Evolutionary conservation across 2,329 filamentous ascomycete genomes (phyloP).

Genomic region (Fusarium sambucinum): DNA sequence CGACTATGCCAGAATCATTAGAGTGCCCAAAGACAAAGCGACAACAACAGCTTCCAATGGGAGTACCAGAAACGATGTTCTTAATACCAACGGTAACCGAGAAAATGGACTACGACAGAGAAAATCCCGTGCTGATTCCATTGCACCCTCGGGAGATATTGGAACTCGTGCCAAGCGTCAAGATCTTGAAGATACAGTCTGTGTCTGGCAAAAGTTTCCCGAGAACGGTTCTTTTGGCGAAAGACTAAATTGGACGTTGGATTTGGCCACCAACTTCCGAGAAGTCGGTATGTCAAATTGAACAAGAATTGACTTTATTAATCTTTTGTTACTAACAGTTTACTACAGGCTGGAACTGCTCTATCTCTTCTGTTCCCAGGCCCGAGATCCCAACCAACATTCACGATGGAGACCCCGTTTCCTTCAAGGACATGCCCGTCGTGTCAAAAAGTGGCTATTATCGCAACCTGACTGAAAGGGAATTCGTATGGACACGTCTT

Average conservation of each 20-base stretch:
- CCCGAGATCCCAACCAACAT: constrained; percentile 55
- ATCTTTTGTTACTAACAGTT: neutral
- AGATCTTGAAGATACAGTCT: constrained; percentile 56
- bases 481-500: constrained; percentile 62
- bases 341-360: constrained; percentile 67
- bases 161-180: constrained; percentile 1
- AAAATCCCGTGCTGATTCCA: constrained; percentile 12
- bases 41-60: neutral
- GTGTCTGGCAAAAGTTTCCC: constrained; percentile 72
- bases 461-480: constrained; percentile 56
- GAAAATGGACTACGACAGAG: constrained; percentile 36
- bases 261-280: constrained; percentile 67
- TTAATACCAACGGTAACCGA: neutral
- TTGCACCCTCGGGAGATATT: constrained; percentile 1
- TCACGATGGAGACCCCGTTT: constrained; percentile 53
- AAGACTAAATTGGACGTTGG: constrained; percentile 67
- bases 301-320: neutral
- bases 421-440: constrained; percentile 57
- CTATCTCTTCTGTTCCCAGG: constrained; percentile 63
- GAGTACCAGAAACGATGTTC: neutral
- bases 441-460: constrained; percentile 61
- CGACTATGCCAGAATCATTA: constrained; percentile 65
- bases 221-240: constrained; percentile 60
- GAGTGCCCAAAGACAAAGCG: constrained; percentile 41
- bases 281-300: constrained; percentile 60